Percentiles rank a stretch among this genome's conserved stretches.
These are phyloP conservation scores for Fusarium lyarnte DNA, from an alignment of 2,329 filamentous ascomycete genomes.

Conservation along the genomic window DNA sequence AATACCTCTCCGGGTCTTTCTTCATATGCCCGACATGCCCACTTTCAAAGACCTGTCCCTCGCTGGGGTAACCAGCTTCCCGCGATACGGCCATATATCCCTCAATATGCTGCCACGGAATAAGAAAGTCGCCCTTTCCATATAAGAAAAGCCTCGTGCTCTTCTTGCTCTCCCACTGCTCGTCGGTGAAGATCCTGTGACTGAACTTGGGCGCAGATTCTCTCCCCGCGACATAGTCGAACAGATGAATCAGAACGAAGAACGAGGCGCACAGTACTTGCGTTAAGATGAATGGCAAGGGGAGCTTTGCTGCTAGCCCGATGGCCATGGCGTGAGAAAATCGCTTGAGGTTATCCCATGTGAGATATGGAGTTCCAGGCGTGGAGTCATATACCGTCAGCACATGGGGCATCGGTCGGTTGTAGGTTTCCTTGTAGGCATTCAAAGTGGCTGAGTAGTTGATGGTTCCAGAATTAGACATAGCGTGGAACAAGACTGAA, in stretches of 20 bases:
- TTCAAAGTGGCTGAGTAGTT: neutral
- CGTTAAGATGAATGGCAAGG: neutral
- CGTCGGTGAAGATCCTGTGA: neutral
- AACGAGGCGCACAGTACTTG: neutral
- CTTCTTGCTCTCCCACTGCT: neutral
- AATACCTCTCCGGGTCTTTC: neutral
- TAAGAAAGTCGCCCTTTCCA: neutral
- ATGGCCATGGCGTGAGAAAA: slow-evolving; percentile 12
- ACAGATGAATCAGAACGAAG: neutral
- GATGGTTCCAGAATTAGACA: slow-evolving; percentile 2
- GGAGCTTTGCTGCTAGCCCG: neutral
- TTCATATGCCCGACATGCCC: slow-evolving; percentile 14
- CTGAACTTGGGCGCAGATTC: slow-evolving; percentile 1
- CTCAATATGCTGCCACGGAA: slow-evolving; percentile 4
- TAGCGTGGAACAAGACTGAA: neutral
- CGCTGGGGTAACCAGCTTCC: neutral
- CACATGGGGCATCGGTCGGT: neutral
- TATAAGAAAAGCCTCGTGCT: neutral
- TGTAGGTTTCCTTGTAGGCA: neutral
- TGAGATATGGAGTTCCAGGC: neutral
- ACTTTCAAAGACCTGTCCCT: neutral
- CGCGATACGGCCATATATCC: neutral
- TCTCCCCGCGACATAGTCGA: neutral
- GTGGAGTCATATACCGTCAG: slow-evolving; percentile 1
- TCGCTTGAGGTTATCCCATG: neutral